Evolutionary conservation across 768 basidiomycete genomes (phyloP), one percentile per base, ranked within the genome.

Genomic region (Hygrophorus russula): DNA sequence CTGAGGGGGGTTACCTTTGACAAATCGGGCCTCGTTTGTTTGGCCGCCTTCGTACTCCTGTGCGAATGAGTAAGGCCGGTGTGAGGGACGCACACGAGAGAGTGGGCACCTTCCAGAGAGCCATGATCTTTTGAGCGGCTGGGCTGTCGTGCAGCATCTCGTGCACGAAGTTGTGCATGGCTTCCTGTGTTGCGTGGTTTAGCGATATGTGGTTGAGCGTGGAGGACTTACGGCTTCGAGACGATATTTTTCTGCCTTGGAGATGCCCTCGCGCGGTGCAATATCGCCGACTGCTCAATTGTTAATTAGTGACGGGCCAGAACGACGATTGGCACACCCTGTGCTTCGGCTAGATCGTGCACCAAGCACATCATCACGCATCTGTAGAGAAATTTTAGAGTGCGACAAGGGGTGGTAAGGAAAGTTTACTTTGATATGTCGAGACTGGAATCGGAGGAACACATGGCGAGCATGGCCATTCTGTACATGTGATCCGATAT

Each of bases 401-500:
- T 6, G 40, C 31, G n/a, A 33, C 4, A 29, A 41, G 13, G 13
- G 17, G 29, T 19, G 17, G 3, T 33, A 9, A 2, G 12, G 17
- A 4, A 13, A 11, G 55, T 74, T 41, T 47, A 88, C 88, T 82
- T 83, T 53, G 83, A 59, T 19, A 85, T 60, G 58, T 88, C 84
- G 6, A 90, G 70, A 0, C 67, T 69, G n/a, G 62, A 40, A 54
- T 88, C 88, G 0, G 88, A 80, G 4, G 78, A 74, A 47, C 90
- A 84, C 78, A 99, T 82, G 3, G 91, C 82, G 34, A 98, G 71
- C n/a, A 97, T 59, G 1, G 90, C 83, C 94, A 99, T 97, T 37
- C 94, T 71, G 58, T 91, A 88, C 94, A 96, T 97, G 55, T 97
- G 93, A 60, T 98, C 94, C 6, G 90, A 81, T 49, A 97, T 93